Conservation (phyloP, 495 filamentous ascomycete genomes). For the Neurospora sp. region DNA sequence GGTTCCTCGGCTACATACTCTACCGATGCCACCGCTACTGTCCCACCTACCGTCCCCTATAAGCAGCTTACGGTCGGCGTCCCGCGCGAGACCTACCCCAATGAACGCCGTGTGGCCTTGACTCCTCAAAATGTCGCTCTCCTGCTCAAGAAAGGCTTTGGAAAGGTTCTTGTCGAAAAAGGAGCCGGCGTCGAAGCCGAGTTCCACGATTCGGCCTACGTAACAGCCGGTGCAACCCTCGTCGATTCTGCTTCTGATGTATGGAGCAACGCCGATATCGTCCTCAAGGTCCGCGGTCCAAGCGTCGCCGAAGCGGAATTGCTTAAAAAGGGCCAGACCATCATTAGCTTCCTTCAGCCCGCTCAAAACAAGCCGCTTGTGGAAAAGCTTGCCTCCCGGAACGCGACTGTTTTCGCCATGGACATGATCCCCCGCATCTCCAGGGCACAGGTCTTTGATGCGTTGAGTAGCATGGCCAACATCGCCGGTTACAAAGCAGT, state of each 20-base stretch:
- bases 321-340: conserved; percentile 51
- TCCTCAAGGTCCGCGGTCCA: conserved; percentile 69
- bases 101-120: conserved; percentile 69
- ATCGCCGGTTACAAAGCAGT: conserved; percentile 83
- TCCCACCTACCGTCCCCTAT: conserved; percentile 52
- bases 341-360: conserved; percentile 69
- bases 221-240: conserved; percentile 59
- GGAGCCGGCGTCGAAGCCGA: conserved; percentile 66
- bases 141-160: conserved; percentile 70
- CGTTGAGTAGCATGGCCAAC: conserved; percentile 76
- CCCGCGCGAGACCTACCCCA: conserved; percentile 57
- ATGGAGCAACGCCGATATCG: conserved; percentile 61
- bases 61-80: conserved; percentile 58
- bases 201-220: conserved; percentile 61
- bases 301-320: conserved; percentile 52
- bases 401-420: conserved; percentile 68
- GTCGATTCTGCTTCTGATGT: conserved; percentile 47
- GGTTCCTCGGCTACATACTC: conserved; percentile 17
- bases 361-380: conserved; percentile 60
- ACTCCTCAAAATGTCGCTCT: conserved; percentile 70
- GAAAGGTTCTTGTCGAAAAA: conserved; percentile 59
- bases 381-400: conserved; percentile 52
- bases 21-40: conserved; percentile 25
- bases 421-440: conserved; percentile 78
- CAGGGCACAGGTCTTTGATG: conserved; percentile 72